Conservation (phyloP, 1,139 yeast genomes). For the Suhomyces wounanorum region DNA sequence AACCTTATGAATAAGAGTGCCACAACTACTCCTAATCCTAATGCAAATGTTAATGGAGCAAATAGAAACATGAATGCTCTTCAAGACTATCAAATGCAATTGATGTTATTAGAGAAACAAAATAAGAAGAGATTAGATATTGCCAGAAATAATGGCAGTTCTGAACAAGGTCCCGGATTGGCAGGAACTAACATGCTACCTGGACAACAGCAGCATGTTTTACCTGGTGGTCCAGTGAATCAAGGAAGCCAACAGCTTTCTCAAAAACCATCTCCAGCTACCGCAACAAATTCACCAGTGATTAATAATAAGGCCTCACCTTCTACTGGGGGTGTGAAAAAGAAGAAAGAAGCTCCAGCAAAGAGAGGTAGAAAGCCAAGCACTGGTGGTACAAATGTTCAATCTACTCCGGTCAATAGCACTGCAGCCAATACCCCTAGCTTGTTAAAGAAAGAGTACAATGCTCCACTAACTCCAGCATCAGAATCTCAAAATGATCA, state of each 20-base stretch:
- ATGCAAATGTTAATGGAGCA: slow-evolving; percentile 10
- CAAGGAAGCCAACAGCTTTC: slow-evolving; percentile 9
- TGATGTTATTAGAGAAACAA: slow-evolving; percentile 70
- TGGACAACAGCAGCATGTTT: slow-evolving; percentile 15
- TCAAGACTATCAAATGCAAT: slow-evolving; percentile 76
- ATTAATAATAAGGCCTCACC: slow-evolving; percentile 44
- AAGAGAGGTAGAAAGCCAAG: slow-evolving; percentile 42
- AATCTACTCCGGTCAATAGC: slow-evolving; percentile 18
- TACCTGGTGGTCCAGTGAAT: slow-evolving; percentile 1
- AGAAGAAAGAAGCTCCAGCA: slow-evolving; percentile 30
- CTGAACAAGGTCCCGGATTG: slow-evolving; percentile 13
- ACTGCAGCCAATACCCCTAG: slow-evolving; percentile 29
- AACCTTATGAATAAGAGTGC: slow-evolving; percentile 9
- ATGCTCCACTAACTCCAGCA: slow-evolving; percentile 47
- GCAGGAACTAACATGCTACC: slow-evolving; percentile 29
- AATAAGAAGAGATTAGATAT: slow-evolving; percentile 63
- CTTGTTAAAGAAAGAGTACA: slow-evolving; percentile 36
- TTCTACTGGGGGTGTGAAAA: slow-evolving; percentile 18
- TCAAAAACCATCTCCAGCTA: slow-evolving; percentile 32
- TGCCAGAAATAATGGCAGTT: slow-evolving; percentile 40
- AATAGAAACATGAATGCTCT: slow-evolving; percentile 47
- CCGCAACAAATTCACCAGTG: slow-evolving; percentile 34
- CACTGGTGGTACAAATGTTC: slow-evolving; percentile 17
- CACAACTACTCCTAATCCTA: slow-evolving; percentile 7
- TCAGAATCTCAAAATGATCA: slow-evolving; percentile 37